phyloP scores from a whole-genome alignment of 352 stramenopile species.

The Phytophthora vignae region DNA sequence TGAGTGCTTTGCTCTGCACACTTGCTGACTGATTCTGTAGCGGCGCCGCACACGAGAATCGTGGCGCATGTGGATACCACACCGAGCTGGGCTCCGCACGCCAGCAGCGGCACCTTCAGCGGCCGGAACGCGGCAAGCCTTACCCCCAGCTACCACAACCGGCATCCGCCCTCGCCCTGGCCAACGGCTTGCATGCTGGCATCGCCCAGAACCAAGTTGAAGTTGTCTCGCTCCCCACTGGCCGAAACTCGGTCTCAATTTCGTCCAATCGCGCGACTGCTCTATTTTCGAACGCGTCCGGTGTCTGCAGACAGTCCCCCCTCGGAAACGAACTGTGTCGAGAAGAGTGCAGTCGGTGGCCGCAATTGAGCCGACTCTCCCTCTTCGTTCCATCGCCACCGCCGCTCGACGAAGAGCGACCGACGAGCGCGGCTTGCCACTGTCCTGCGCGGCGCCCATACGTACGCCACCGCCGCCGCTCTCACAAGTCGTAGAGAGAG shows the following conservation, averaged over 20 bases:
- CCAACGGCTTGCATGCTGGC: not conserved
- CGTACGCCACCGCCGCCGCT: not conserved
- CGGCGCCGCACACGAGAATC: too few species aligned
- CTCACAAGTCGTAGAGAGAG: not conserved
- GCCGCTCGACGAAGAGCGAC: constrained; percentile 1
- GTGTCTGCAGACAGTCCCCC: constrained; percentile 11
- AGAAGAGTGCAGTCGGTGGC: constrained; percentile 26
- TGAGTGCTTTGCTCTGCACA: not conserved
- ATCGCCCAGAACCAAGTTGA: constrained; percentile 26
- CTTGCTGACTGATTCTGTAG: not conserved
- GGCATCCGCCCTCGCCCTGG: not conserved
- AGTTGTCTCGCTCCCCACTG: constrained; percentile 16
- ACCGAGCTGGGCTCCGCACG: too few species aligned
- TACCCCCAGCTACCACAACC: not conserved
- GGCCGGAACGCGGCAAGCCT: not conserved
- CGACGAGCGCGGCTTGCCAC: not conserved
- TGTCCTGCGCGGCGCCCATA: constrained; percentile 9
- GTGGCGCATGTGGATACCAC: too few species aligned
- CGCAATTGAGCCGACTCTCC: not conserved
- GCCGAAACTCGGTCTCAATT: constrained; percentile 1
- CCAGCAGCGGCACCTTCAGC: not conserved
- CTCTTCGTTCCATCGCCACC: constrained; percentile 10
- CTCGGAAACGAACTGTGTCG: not conserved
- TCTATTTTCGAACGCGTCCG: constrained; percentile 15
- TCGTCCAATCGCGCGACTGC: constrained; percentile 29